Base-by-base conservation (phyloP, 2,329 filamentous ascomycete species). In the Monosporascus sp. region DNA sequence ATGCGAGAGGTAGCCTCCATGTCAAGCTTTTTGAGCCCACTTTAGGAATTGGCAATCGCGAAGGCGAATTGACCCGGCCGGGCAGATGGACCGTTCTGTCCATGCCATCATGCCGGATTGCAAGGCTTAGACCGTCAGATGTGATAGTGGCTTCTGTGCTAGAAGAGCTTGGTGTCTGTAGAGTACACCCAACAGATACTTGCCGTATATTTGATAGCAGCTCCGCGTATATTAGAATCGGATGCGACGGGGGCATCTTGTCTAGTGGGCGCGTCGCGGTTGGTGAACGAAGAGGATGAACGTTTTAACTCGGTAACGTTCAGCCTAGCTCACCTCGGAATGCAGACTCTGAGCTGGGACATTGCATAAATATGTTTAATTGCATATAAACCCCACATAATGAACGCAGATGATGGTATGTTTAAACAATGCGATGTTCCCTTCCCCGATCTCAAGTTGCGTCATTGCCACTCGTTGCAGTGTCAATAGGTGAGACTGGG, bases 131-230 rank as follows among this genome's bases (percentile, higher is more conserved):
- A 48, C 80, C 77, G 55, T 78, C 70, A 37, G 72, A 63, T 14
- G 75, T 70, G 41, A 85, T 58, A 15, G 68, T 68, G 25, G 73
- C 74, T 46, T 61, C 64, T 20, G 77, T 82, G n/a, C 69, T 69
- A 24, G 68, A 53, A 50, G 74, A 71, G 46, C 67, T 67, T 5
- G 73, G 68, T 14, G 75, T 73, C 3, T 74, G 70, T 1, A 86
- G 69, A 3, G 76, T 74, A 7, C 76, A 80, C 49, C 76, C 78
- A 22, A 87, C 70, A 5, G 83, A 85, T 39, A 88, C 74, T 64
- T 86, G 83, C 43, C 79, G 76, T 58, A 88, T 85, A 55, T 87
- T 86, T 27, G 78, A 72, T 3, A 88, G 76, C 1, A 87, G 74
- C 69, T 88, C 85, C 5, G 84, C 83, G 63, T 88, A 87, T 22